These are phyloP conservation scores for Volvariella volvacea DNA, from an alignment of 1,284 basidiomycete genomes.

Conservation along the genomic window DNA sequence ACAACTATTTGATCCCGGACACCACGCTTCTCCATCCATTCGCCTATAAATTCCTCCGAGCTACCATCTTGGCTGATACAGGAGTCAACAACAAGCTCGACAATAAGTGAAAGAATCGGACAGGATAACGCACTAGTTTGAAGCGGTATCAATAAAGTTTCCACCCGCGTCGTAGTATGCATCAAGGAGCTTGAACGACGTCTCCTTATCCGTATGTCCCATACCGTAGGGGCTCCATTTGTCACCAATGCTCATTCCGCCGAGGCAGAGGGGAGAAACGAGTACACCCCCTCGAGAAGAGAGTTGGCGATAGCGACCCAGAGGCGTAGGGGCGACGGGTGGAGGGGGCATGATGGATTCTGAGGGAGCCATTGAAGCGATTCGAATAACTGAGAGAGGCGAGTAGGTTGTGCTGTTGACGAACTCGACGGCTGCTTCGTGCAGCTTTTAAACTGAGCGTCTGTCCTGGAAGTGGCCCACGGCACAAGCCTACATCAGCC, in stretches of 20 bases:
- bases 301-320: constrained; percentile 14
- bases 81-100: too few relatives aligned
- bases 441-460: too few relatives aligned
- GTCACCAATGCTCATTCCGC: constrained; percentile 47
- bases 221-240: constrained; percentile 17
- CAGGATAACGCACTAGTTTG: constrained; percentile 30
- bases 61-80: too few relatives aligned
- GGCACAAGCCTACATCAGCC: too few relatives aligned
- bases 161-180: constrained; percentile 41
- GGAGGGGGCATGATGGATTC: too few relatives aligned
- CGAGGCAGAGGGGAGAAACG: constrained; percentile 38
- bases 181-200: constrained; percentile 41
- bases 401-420: too few relatives aligned
- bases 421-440: too few relatives aligned
- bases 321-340: constrained; percentile 11
- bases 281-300: constrained; percentile 16
- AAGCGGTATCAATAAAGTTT: constrained; percentile 53
- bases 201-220: constrained; percentile 38
- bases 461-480: too few relatives aligned
- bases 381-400: too few relatives aligned
- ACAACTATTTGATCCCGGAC: constrained; percentile 50
- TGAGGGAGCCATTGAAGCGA: too few relatives aligned
- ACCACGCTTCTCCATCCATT: constrained; percentile 30
- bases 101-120: background rate
- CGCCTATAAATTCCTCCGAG: too few relatives aligned